phyloP scores from a whole-genome alignment of 345 rosid genomes.

The Salix purpurea region DNA sequence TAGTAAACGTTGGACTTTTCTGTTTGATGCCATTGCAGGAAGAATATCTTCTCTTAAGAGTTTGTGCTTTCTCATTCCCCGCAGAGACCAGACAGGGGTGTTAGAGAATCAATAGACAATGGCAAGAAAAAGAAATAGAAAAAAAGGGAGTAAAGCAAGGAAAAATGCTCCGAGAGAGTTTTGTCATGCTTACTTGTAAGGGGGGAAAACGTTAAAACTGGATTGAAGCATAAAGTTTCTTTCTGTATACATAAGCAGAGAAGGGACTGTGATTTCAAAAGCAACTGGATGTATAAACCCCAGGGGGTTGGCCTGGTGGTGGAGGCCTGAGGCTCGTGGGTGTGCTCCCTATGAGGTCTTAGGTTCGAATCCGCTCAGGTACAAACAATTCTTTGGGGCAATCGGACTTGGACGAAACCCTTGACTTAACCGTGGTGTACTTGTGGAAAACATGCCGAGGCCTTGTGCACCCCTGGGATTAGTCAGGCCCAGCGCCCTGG shows the following conservation, averaged over 20 bases:
- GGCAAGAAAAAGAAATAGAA: neutral
- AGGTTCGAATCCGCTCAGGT: too few species aligned
- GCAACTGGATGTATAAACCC: slow-evolving; percentile 6
- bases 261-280: neutral
- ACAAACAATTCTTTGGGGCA: too few species aligned
- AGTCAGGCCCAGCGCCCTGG: too few species aligned
- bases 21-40: slow-evolving; percentile 93
- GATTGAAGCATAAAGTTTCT: neutral
- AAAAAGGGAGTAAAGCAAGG: neutral
- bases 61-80: slow-evolving; percentile 93
- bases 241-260: neutral
- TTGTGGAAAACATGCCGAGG: too few species aligned
- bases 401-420: too few species aligned
- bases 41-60: slow-evolving; percentile 83
- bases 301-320: too few species aligned
- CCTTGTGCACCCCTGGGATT: too few species aligned
- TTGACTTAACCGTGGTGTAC: too few species aligned
- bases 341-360: too few species aligned
- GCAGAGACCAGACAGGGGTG: slow-evolving; percentile 15
- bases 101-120: neutral
- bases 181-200: neutral
- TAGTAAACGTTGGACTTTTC: slow-evolving; percentile 93
- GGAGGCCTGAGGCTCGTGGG: too few species aligned
- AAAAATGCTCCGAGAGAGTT: neutral
- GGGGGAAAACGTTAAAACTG: too few species aligned